Conservation (phyloP, 257 asterid genomes). For the Pogostemon cablin region DNA sequence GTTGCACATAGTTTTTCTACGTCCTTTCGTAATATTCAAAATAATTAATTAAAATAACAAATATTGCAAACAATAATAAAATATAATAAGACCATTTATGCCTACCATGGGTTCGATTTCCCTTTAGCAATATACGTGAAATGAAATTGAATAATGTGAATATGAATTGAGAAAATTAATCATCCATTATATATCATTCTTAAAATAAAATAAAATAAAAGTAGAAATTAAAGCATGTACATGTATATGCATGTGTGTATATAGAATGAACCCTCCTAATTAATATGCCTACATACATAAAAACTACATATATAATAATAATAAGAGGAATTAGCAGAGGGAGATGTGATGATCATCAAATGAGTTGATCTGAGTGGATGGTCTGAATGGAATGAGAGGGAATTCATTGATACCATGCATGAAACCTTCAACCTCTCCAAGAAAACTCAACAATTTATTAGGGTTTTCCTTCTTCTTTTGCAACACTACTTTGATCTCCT, state of each 20-base stretch:
- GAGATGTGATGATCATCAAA: not conserved
- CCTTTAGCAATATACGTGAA: too few relatives aligned
- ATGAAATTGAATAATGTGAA: too few relatives aligned
- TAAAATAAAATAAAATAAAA: too few relatives aligned
- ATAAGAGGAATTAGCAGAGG: conserved; percentile 4
- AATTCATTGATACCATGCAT: conserved; percentile 53
- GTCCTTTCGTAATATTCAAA: too few relatives aligned
- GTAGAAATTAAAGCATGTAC: too few relatives aligned
- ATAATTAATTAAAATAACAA: too few relatives aligned
- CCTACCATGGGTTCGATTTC: too few relatives aligned
- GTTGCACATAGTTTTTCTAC: too few relatives aligned
- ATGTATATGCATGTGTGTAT: not conserved
- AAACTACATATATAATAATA: not conserved
- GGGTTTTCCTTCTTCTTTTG: conserved; percentile 33
- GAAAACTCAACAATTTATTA: conserved; percentile 46
- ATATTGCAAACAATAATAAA: too few relatives aligned
- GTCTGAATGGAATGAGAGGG: conserved; percentile 48
- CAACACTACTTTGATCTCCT: not conserved
- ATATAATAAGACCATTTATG: too few relatives aligned
- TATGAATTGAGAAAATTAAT: too few relatives aligned
- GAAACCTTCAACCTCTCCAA: conserved; percentile 56
- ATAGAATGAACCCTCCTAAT: not conserved
- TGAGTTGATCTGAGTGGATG: conserved; percentile 39
- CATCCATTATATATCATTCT: too few relatives aligned
- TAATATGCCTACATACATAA: not conserved